These are phyloP conservation scores for Leucosporidium creatinivorum DNA, from an alignment of 768 basidiomycete species.

Conservation along the genomic window DNA sequence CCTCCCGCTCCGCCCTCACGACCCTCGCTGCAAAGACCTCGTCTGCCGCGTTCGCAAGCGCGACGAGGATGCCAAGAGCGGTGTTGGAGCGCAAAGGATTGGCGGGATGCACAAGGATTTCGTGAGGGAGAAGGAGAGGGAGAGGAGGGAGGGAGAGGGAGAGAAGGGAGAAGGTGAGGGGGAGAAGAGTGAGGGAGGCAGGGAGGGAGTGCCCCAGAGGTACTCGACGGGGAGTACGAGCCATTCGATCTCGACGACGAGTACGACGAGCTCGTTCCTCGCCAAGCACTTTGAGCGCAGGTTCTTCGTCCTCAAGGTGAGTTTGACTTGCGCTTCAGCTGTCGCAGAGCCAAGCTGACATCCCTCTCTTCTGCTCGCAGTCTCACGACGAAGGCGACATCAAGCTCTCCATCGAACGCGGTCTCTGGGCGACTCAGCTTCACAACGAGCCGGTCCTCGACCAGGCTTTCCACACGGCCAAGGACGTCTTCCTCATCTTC, in stretches of 20 bases:
- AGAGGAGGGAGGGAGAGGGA: background rate
- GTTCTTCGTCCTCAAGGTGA: constrained; percentile 39
- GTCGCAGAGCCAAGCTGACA: background rate
- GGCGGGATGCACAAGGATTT: constrained; percentile 71
- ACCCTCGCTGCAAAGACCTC: constrained; percentile 64
- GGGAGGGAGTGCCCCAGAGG: background rate
- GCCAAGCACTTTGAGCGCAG: constrained; percentile 69
- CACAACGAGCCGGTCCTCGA: constrained; percentile 59
- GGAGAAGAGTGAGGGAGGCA: background rate
- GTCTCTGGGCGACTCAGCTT: constrained; percentile 84
- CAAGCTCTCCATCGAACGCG: constrained; percentile 51
- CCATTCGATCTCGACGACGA: constrained; percentile 49
- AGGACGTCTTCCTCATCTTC: constrained; percentile 78
- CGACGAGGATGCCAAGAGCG: constrained; percentile 79
- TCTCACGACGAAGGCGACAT: constrained; percentile 36
- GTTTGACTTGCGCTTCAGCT: background rate
- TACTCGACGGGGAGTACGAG: constrained; percentile 16
- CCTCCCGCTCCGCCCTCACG: constrained; percentile 57
- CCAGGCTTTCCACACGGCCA: constrained; percentile 82
- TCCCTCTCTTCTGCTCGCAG: background rate
- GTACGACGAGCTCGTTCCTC: constrained; percentile 48
- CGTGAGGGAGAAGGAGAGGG: constrained; percentile 42
- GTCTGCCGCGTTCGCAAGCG: constrained; percentile 73
- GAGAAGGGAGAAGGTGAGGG: background rate
- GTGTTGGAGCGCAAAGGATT: constrained; percentile 81